phyloP scores from a whole-genome alignment of 2,329 filamentous ascomycete genomes.

The Xylariaceae sp. region DNA sequence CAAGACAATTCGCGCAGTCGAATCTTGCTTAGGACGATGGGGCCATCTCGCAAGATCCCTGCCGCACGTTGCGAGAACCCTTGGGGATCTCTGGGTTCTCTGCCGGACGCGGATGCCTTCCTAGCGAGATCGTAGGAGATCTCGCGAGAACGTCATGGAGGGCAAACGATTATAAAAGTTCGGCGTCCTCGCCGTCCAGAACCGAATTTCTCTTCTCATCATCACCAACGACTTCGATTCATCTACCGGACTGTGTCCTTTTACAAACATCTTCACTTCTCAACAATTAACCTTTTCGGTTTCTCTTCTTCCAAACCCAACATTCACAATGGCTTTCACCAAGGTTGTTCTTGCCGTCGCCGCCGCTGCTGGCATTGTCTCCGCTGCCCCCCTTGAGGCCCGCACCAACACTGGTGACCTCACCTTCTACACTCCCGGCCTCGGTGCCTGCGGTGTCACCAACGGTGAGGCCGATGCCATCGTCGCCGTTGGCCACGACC shows the following conservation, averaged over 20 bases:
- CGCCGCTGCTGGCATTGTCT: slow-evolving; percentile 39
- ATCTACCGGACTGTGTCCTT: slow-evolving; percentile 7
- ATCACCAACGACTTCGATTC: not conserved
- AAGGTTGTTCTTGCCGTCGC: slow-evolving; percentile 14
- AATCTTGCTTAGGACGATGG: too few relatives aligned
- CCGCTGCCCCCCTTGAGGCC: slow-evolving; percentile 35
- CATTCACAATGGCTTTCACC: slow-evolving; percentile 17
- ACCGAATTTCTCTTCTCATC: not conserved
- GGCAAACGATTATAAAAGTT: not conserved
- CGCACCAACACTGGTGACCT: slow-evolving; percentile 15
- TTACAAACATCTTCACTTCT: slow-evolving; percentile 3
- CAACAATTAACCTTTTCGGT: not conserved
- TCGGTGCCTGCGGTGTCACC: slow-evolving; percentile 19
- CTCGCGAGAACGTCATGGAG: not conserved
- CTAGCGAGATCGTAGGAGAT: too few relatives aligned
- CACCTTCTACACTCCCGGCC: slow-evolving; percentile 18
- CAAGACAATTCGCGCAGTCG: too few relatives aligned
- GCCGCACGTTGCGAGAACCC: not conserved
- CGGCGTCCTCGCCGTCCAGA: not conserved
- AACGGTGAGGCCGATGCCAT: slow-evolving; percentile 16
- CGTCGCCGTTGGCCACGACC: slow-evolving; percentile 12
- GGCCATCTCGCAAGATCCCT: too few relatives aligned
- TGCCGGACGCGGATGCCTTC: too few relatives aligned
- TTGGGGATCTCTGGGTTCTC: too few relatives aligned
- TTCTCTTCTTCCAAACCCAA: not conserved